Percentiles rank a stretch among this genome's conserved stretches.
phyloP scores from a whole-genome alignment of 495 filamentous ascomycete species.

The Neurospora sp. region DNA sequence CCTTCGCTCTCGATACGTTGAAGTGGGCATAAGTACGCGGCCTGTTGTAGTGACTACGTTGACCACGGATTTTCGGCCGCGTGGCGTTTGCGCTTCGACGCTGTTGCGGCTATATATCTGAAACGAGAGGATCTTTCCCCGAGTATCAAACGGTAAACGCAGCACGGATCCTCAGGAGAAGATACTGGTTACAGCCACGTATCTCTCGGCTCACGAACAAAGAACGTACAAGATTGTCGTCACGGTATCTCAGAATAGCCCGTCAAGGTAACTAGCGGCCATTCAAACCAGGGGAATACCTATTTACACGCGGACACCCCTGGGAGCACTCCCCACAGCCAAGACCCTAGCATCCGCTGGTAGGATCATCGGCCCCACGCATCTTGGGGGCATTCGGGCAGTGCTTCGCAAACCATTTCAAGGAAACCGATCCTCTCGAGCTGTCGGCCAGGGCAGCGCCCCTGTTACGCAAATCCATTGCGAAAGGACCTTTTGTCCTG shows the following conservation, averaged over 20 bases:
- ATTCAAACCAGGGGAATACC: too few relatives aligned
- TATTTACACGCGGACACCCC: not conserved
- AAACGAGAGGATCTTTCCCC: not conserved
- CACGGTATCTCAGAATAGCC: not conserved
- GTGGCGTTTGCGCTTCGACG: not conserved
- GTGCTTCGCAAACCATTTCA: not conserved
- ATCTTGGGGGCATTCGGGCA: not conserved
- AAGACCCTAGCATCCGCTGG: not conserved
- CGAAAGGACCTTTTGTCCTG: not conserved
- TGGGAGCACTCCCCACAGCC: not conserved
- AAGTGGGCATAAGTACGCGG: not conserved
- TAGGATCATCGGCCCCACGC: not conserved
- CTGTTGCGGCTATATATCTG: not conserved
- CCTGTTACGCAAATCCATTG: not conserved
- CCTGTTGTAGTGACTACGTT: not conserved
- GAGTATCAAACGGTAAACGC: not conserved
- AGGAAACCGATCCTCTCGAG: not conserved
- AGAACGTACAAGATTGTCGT: not conserved
- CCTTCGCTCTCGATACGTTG: not conserved
- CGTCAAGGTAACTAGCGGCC: not conserved
- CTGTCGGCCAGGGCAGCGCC: not conserved
- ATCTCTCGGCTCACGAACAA: not conserved
- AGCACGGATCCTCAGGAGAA: not conserved
- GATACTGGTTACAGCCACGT: not conserved
- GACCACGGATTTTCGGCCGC: not conserved